These are phyloP conservation scores for Alternaria triticimaculans DNA, from an alignment of 2,329 filamentous ascomycete species.

Conservation along the genomic window DNA sequence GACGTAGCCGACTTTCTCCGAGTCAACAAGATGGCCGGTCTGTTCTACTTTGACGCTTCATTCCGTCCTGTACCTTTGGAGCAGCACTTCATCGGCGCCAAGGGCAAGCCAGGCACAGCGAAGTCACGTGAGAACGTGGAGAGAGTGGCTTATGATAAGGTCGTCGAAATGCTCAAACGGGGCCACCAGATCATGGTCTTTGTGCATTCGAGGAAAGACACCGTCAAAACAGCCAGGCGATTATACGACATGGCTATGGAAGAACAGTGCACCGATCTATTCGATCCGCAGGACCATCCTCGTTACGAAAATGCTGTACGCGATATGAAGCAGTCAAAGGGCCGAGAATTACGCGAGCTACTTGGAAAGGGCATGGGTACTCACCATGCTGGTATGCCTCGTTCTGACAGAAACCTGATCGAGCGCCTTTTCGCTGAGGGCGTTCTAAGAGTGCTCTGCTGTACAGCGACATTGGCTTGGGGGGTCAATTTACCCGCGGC, in stretches of 20 bases:
- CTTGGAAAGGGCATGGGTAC: conserved; percentile 90
- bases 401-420: conserved; percentile 93
- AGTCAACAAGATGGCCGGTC: conserved; percentile 87
- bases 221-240: conserved; percentile 83
- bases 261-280: conserved; percentile 77
- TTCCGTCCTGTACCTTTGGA: conserved; percentile 96
- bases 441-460: conserved; percentile 95
- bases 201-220: conserved; percentile 95
- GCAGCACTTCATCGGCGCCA: conserved; percentile 96
- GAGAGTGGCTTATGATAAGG: conserved; percentile 87
- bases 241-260: conserved; percentile 87
- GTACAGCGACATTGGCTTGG: conserved; percentile 97
- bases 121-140: conserved; percentile 90
- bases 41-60: conserved; percentile 97
- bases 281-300: conserved; percentile 81
- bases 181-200: conserved; percentile 99
- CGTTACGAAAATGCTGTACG: conserved; percentile 79
- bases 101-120: conserved; percentile 83
- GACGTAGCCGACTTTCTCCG: conserved; percentile 97
- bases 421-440: conserved; percentile 90
- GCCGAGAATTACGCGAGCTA: conserved; percentile 85
- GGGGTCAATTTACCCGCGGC: conserved; percentile 98
- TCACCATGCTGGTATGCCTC: conserved; percentile 95
- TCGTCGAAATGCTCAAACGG: conserved; percentile 85
- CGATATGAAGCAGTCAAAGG: conserved; percentile 85